phyloP scores from a whole-genome alignment of 2,329 filamentous ascomycete genomes.

The Clarireedia homoeocarpa region DNA sequence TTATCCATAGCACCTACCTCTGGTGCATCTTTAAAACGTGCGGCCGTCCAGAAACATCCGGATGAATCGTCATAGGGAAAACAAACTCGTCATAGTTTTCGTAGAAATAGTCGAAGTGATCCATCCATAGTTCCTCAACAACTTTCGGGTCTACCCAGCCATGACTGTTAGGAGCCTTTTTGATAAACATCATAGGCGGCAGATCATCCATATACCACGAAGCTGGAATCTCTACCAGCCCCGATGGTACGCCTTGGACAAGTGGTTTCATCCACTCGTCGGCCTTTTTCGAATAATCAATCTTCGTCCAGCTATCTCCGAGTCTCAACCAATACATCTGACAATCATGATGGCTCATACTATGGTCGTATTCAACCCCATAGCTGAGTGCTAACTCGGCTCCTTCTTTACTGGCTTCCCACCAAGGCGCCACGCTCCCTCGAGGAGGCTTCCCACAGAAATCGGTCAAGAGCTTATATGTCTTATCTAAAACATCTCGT shows the following conservation, averaged over 20 bases:
- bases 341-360: conserved; percentile 58
- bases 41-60: conserved; percentile 63
- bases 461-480: conserved; percentile 60
- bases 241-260: conserved; percentile 49
- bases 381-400: conserved; percentile 57
- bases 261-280: conserved; percentile 61
- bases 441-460: conserved; percentile 66
- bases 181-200: conserved; percentile 67
- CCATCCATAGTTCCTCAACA: conserved; percentile 33
- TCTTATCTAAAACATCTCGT: conserved; percentile 66
- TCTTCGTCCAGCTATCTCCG: conserved; percentile 59
- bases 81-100: conserved; percentile 70
- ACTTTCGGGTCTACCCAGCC: conserved; percentile 47
- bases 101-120: conserved; percentile 68
- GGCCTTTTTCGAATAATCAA: conserved; percentile 56
- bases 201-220: conserved; percentile 55
- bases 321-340: conserved; percentile 56
- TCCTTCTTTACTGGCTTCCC: conserved; percentile 64
- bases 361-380: conserved; percentile 63
- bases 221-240: conserved; percentile 58
- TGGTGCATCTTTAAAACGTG: conserved; percentile 70
- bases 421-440: conserved; percentile 68
- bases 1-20: conserved; percentile 41
- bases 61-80: conserved; percentile 71
- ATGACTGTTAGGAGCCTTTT: conserved; percentile 55